Conservation (phyloP, 2,329 filamentous ascomycete genomes). For the Pseudovirgaria hyperparasitica region DNA sequence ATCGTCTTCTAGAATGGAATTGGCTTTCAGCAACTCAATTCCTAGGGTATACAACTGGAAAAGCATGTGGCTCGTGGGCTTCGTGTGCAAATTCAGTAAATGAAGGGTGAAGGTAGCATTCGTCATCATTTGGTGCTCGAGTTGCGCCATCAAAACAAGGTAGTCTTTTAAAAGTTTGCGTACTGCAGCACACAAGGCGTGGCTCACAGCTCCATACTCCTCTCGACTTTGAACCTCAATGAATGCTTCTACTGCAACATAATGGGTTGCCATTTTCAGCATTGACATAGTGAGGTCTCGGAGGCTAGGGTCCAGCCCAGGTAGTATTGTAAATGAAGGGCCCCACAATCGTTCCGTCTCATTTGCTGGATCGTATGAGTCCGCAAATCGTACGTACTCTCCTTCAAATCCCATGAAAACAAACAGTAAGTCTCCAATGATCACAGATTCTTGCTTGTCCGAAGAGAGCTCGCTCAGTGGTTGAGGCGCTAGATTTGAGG, state of each 20-base stretch:
- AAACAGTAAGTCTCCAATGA: conserved; percentile 83
- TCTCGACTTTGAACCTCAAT: conserved; percentile 88
- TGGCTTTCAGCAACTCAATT: conserved; percentile 69
- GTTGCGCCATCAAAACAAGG: conserved; percentile 77
- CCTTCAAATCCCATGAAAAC: conserved; percentile 98
- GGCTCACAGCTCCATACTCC: conserved; percentile 88
- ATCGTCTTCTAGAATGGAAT: conserved; percentile 73
- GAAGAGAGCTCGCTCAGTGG: conserved; percentile 59
- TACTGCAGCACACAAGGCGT: conserved; percentile 90
- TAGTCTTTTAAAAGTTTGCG: conserved; percentile 88
- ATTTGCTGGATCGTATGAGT: conserved; percentile 67
- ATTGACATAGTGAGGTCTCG: conserved; percentile 79
- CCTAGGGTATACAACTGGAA: conserved; percentile 75
- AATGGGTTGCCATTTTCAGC: conserved; percentile 89
- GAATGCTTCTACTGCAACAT: conserved; percentile 81
- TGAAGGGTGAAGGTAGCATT: conserved; percentile 85
- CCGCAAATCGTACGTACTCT: conserved; percentile 84
- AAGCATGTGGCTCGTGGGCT: conserved; percentile 84
- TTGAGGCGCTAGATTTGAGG: conserved; percentile 53
- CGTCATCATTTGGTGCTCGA: conserved; percentile 85
- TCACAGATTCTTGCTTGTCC: conserved; percentile 71
- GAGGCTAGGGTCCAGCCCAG: conserved; percentile 81
- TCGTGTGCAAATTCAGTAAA: conserved; percentile 80
- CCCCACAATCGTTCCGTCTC: conserved; percentile 82
- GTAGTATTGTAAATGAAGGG: conserved; percentile 64